phyloP scores from a whole-genome alignment of 129 eudicot genomes.

The Pseudognaphalium luteoalbum region DNA sequence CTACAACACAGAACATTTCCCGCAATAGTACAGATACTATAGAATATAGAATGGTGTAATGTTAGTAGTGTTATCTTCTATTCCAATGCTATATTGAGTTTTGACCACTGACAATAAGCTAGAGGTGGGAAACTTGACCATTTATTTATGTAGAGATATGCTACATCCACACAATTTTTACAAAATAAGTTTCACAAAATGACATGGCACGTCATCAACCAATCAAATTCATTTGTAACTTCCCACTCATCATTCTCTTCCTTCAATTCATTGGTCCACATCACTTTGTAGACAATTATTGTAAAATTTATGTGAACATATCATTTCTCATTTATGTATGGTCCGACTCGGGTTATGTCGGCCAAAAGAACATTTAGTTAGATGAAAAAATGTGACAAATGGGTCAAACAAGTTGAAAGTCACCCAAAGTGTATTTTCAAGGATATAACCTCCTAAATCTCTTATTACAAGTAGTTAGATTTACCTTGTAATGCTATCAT shows the following conservation, averaged over 20 bases:
- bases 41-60: not conserved
- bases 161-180: no score
- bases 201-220: no score
- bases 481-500: no score
- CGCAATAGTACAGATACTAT: not conserved
- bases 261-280: no score
- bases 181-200: no score
- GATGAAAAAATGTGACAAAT: not conserved
- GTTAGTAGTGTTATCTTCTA: slow-evolving; percentile 11
- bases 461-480: no score
- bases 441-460: not conserved
- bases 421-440: not conserved
- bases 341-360: not conserved
- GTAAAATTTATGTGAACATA: no score
- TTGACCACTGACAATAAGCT: not conserved
- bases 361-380: not conserved
- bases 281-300: no score
- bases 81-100: not conserved
- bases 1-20: not conserved
- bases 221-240: no score
- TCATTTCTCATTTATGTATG: no score
- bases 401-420: not conserved
- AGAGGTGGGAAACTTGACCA: not conserved
- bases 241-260: no score
- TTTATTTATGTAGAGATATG: no score